Percentiles rank a stretch among this genome's conserved stretches.
phyloP scores from a whole-genome alignment of 169 alveolate genomes.

The Plasmodium coatneyi region DNA sequence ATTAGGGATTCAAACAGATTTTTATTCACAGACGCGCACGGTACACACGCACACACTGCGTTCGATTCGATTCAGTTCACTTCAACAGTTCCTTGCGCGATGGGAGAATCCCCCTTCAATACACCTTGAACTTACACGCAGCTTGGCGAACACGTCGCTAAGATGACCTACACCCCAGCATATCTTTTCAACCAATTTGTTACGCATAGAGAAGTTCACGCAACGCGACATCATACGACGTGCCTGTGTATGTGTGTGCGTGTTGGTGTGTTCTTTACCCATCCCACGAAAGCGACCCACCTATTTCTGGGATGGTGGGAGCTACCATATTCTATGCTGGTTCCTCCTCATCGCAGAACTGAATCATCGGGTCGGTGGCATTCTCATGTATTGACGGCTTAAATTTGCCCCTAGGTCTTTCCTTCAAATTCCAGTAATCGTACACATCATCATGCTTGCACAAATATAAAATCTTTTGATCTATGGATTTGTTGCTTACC shows the following conservation, averaged over 20 bases:
- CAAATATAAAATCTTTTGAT: conserved; percentile 68
- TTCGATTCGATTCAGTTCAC: background rate
- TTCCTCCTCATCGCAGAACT: conserved; percentile 53
- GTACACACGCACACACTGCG: background rate
- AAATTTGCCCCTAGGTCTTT: conserved; percentile 73
- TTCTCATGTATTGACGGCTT: conserved; percentile 74
- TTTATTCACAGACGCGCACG: background rate
- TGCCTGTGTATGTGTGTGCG: background rate
- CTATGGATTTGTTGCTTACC: conserved; percentile 70
- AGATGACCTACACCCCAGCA: background rate
- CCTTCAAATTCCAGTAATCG: conserved; percentile 75
- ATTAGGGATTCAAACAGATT: background rate
- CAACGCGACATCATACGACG: background rate
- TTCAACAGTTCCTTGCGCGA: background rate
- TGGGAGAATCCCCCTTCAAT: background rate
- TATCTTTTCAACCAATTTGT: background rate
- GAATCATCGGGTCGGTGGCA: conserved; percentile 65
- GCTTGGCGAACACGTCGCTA: background rate
- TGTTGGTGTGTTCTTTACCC: background rate
- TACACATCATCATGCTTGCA: conserved; percentile 74
- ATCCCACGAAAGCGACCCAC: background rate
- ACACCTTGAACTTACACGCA: background rate
- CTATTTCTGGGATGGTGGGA: background rate
- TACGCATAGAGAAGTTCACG: background rate
- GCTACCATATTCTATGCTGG: conserved; percentile 1